phyloP scores from a whole-genome alignment of 257 asterid genomes.

The Pogostemon cablin region DNA sequence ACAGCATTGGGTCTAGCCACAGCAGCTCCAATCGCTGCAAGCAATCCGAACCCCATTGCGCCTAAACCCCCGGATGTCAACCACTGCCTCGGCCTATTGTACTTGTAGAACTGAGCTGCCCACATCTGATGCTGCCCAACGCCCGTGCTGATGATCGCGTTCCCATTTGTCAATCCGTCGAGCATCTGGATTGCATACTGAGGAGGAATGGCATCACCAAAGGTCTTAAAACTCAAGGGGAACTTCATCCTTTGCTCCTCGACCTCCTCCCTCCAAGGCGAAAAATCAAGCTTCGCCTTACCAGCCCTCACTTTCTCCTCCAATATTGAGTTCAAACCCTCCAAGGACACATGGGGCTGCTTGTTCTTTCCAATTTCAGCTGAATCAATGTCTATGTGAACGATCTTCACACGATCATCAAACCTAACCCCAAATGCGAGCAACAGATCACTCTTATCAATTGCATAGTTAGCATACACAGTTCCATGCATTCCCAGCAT shows the following conservation, averaged over 20 bases:
- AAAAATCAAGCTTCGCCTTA: slow-evolving; percentile 45
- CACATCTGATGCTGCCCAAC: slow-evolving; percentile 97
- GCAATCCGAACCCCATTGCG: slow-evolving; percentile 86
- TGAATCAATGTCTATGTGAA: slow-evolving; percentile 83
- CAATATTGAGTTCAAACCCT: slow-evolving; percentile 59
- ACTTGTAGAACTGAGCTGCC: slow-evolving; percentile 84
- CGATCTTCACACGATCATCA: slow-evolving; percentile 85
- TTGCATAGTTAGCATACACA: slow-evolving; percentile 72
- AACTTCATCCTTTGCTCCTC: slow-evolving; percentile 55
- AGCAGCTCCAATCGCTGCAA: slow-evolving; percentile 88
- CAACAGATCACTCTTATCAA: slow-evolving; percentile 74
- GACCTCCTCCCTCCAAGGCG: slow-evolving; percentile 71
- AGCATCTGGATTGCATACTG: slow-evolving; percentile 74
- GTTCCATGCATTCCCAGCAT: slow-evolving; percentile 98
- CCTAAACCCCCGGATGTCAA: slow-evolving; percentile 81
- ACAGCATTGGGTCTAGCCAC: slow-evolving; percentile 72
- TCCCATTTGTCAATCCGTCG: slow-evolving; percentile 72
- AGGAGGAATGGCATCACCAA: slow-evolving; percentile 75
- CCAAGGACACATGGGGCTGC: slow-evolving; percentile 70
- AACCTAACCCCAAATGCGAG: slow-evolving; percentile 87
- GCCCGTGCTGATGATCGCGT: slow-evolving; percentile 73
- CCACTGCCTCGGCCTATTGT: slow-evolving; percentile 75
- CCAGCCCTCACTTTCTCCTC: slow-evolving; percentile 33
- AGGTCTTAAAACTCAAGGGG: slow-evolving; percentile 62
- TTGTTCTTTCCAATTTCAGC: slow-evolving; percentile 87